phyloP scores from a whole-genome alignment of 2,329 filamentous ascomycete genomes.

The Passalora sequoiae region DNA sequence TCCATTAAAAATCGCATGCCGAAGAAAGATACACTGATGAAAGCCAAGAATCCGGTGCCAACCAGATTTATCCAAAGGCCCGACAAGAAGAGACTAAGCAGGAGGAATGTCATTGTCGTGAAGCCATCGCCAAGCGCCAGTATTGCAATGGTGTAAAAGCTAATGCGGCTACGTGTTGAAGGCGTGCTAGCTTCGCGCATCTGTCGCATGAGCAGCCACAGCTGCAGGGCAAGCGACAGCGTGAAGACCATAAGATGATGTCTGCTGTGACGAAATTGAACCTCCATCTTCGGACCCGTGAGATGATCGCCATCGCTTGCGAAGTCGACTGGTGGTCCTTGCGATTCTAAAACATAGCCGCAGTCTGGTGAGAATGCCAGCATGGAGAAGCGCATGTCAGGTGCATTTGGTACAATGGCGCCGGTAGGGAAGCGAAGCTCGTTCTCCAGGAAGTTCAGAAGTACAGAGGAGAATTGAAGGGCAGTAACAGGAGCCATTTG shows the following conservation, averaged over 20 bases:
- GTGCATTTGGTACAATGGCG: constrained; percentile 47
- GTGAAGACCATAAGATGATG: constrained; percentile 51
- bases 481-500: constrained; percentile 40
- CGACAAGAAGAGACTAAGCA: constrained; percentile 52
- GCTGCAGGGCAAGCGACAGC: constrained; percentile 47
- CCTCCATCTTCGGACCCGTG: constrained; percentile 54
- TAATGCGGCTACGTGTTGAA: constrained; percentile 59
- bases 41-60: constrained; percentile 53
- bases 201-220: constrained; percentile 55
- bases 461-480: constrained; percentile 21
- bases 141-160: constrained; percentile 59
- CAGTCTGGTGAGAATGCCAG: constrained; percentile 62
- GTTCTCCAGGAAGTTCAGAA: constrained; percentile 51
- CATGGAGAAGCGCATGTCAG: constrained; percentile 55
- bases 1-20: constrained; percentile 63
- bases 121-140: constrained; percentile 59
- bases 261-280: constrained; percentile 43
- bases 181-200: constrained; percentile 62
- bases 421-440: constrained; percentile 58
- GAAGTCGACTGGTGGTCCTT: constrained; percentile 52
- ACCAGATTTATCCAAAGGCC: constrained; percentile 53
- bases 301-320: constrained; percentile 51
- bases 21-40: constrained; percentile 57
- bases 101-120: constrained; percentile 49
- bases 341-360: constrained; percentile 59